phyloP scores from a whole-genome alignment of 2,329 filamentous ascomycete genomes.

The Fusarium pseudocircinatum region DNA sequence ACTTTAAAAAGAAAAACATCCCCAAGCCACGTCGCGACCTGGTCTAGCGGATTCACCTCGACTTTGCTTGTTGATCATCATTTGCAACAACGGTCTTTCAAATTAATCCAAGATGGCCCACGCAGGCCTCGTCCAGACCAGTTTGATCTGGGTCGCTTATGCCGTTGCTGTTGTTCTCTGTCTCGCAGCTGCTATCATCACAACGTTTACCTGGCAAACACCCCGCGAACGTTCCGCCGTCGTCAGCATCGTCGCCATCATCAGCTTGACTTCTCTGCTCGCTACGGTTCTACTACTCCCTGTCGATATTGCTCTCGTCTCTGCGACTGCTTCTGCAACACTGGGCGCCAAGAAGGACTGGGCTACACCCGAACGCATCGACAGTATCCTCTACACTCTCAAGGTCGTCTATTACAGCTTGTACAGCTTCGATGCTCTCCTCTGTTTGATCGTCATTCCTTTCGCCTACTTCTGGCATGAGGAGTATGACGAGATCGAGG shows the following conservation, averaged over 20 bases:
- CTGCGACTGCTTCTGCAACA: constrained; percentile 80
- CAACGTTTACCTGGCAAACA: constrained; percentile 91
- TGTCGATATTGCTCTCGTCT: constrained; percentile 94
- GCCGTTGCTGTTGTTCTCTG: constrained; percentile 82
- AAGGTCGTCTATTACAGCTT: constrained; percentile 92
- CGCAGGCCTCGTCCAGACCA: constrained; percentile 79
- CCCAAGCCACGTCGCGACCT: constrained; percentile 16
- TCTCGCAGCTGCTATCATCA: constrained; percentile 80
- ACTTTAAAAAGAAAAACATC: background rate
- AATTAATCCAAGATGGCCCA: constrained; percentile 49
- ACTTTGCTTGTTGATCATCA: constrained; percentile 21
- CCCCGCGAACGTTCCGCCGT: constrained; percentile 84
- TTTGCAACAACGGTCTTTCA: background rate
- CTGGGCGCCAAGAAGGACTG: constrained; percentile 90
- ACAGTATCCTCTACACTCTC: constrained; percentile 80
- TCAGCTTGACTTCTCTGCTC: constrained; percentile 86
- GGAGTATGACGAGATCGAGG: constrained; percentile 92
- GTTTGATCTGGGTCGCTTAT: constrained; percentile 95
- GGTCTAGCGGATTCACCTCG: constrained; percentile 13
- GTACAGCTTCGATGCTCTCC: constrained; percentile 88
- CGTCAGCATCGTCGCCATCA: constrained; percentile 84
- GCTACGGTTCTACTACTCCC: constrained; percentile 93
- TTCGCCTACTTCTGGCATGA: constrained; percentile 99
- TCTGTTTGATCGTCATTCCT: constrained; percentile 89
- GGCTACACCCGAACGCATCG: constrained; percentile 85